Base-by-base conservation (phyloP, 2,329 filamentous ascomycete genomes). In the Botrytis porri region DNA sequence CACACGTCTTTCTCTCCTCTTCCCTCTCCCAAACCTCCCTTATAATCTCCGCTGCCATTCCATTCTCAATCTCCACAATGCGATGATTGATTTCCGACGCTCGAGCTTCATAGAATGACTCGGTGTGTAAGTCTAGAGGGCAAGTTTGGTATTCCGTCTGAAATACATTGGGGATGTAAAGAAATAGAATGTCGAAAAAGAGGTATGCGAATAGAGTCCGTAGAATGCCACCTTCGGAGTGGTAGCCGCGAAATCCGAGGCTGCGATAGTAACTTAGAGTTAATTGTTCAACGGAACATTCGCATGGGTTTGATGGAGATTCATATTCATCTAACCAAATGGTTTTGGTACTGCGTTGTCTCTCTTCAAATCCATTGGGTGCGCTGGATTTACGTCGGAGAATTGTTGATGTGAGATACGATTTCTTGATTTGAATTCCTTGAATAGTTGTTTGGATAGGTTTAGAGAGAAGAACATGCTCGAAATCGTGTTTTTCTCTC, bases 61-160 rank as follows among this genome's bases (percentile, higher is more conserved):
- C 95, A 80, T 98, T 98, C 71, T 89, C 90, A 77, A 99, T 95
- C 77, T 95, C 91, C 6, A 93, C 94, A 2, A 98, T 86, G 1
- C 95, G 90, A 75, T 90, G 89, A 80, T 97, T 97, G 80, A 98
- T 96, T 83, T 97, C 95, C 6, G 92, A 94, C 51, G 92, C 89
- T n/a, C 96, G 88, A 1, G 91, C 89, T 0, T 93, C 88, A 80
- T 93, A 98, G 84, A 99, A 99, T 4, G 92, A 90, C 81, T 99
- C 96, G 0, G 95, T 97, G 80, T 97, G 92, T 9, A 99, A 84
- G 81, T 99, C 96, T 5, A 99, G 84, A 1, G 96, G 96, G 79
- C 94, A 97, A 0, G 94, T 97, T 82, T 99, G 96, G 81, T 93
- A 99, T 1, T 92, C 89, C 9, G 96, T 99, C 81, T 98, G 95